Percentiles rank a stretch among this genome's conserved stretches.
These are phyloP conservation scores for Hypoxylon sp. DNA, from an alignment of 2,329 filamentous ascomycete species.

Conservation along the genomic window DNA sequence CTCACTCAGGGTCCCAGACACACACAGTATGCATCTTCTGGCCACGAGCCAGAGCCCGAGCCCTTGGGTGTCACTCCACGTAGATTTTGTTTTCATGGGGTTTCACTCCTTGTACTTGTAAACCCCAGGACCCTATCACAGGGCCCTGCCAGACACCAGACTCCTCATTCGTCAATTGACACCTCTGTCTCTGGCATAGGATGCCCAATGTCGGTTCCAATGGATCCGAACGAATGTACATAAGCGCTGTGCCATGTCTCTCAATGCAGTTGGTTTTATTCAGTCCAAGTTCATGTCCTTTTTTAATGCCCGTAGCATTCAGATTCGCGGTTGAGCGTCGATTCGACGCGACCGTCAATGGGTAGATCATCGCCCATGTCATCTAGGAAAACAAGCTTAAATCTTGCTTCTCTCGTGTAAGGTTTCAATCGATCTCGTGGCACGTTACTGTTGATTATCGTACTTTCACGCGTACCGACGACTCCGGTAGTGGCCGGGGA, in stretches of 20 bases:
- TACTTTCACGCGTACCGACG: not conserved
- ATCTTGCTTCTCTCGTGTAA: conserved; percentile 11
- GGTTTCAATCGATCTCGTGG: conserved; percentile 17
- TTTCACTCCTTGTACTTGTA: not conserved
- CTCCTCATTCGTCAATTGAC: conserved; percentile 22
- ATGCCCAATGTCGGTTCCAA: conserved; percentile 3
- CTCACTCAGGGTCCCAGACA: conserved; percentile 3
- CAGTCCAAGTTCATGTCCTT: conserved; percentile 2
- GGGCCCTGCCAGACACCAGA: conserved; percentile 5
- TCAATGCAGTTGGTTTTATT: conserved; percentile 23
- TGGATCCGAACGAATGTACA: conserved; percentile 22
- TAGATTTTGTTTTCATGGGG: conserved; percentile 16
- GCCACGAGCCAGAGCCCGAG: conserved; percentile 15
- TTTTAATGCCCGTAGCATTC: not conserved
- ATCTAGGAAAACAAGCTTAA: conserved; percentile 33
- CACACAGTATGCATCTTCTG: conserved; percentile 5
- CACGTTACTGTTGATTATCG: not conserved
- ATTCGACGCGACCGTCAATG: conserved; percentile 19
- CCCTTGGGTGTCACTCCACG: conserved; percentile 25
- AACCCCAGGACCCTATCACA: conserved; percentile 2
- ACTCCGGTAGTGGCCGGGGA: conserved; percentile 12
- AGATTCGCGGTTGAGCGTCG: conserved; percentile 21
- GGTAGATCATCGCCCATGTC: conserved; percentile 13
- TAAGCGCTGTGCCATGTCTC: conserved; percentile 32
- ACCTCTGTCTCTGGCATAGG: conserved; percentile 5